Evolutionary conservation across 2,329 filamentous ascomycete genomes (phyloP), one percentile per base, ranked within the genome.

Genomic region (Colletotrichum godetiae): DNA sequence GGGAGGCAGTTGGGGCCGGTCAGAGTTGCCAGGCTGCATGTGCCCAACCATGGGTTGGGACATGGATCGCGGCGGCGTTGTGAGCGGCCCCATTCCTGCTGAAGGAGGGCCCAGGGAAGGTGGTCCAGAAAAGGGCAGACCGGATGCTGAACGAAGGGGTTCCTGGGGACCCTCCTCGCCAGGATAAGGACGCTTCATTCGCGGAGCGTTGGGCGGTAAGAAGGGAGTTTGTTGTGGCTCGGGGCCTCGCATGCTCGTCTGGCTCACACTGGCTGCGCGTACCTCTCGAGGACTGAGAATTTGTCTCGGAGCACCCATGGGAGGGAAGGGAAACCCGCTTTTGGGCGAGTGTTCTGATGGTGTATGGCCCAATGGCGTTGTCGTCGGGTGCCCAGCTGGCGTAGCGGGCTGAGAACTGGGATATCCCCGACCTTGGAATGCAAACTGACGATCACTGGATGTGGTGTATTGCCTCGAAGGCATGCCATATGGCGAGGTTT

Each of bases 41-140:
- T 80, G 78, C 7, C 76, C 75, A 53, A 81, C 66, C 27, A 76
- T 74, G 10, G 83, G 78, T n/a, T 86, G 84, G 5, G 84, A 82
- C 56, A 82, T 75, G 27, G 82, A 78, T 57, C 83, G 80, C 60
- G 80, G 75, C 5, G 80, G 78, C 33, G 79, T 77, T 7, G 80
- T 76, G 74, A 73, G 67, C 33, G 72, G 72, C 33, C 69, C 74
- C 56, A 74, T 78, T 31, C 68, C 76, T 33, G 68, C 72, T n/a
- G 78, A 73, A 4, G 77, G 74, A 66, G 57, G 72, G 6, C 73
- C 72, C 15, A 76, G 60, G 31, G 74, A 66, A 53, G 77, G 31
- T 24, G 65, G 64, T 33, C 72, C 71, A 19, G 70, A 71, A 70
- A 68, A 67, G 6, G 68, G 55, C 22, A 57, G 57, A 31, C 68